phyloP scores from a whole-genome alignment of 768 basidiomycete species.

The Serendipita sp. region DNA sequence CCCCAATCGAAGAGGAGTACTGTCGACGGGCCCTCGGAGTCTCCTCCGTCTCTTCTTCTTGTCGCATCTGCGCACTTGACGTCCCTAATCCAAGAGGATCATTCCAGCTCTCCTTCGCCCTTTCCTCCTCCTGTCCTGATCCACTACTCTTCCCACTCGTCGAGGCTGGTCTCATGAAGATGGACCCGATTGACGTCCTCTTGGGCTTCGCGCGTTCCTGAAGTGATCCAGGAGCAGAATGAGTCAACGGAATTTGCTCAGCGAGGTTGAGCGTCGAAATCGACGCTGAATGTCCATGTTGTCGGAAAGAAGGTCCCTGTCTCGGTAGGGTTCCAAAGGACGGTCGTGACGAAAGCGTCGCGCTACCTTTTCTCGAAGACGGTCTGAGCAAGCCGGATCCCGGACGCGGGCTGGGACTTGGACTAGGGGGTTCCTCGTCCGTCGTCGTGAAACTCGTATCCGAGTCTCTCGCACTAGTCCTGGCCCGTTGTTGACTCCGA shows the following conservation, averaged over 20 bases:
- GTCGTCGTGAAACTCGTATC: slow-evolving; percentile 18
- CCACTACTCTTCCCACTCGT: no score
- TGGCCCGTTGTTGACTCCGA: background rate
- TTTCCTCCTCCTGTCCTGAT: no score
- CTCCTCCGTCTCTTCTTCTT: no score
- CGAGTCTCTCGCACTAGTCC: slow-evolving; percentile 24
- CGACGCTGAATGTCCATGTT: background rate
- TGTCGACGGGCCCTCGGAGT: no score
- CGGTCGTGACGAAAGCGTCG: background rate
- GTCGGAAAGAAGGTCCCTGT: no score
- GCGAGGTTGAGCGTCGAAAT: background rate
- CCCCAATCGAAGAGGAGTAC: no score
- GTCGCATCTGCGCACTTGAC: no score
- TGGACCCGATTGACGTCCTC: background rate
- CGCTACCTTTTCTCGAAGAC: background rate
- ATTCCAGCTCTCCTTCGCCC: no score
- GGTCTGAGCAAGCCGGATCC: background rate
- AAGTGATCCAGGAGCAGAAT: background rate
- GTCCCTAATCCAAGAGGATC: no score
- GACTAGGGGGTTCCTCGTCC: slow-evolving; percentile 12
- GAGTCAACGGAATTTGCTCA: background rate
- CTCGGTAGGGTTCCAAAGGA: no score
- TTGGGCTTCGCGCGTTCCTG: background rate
- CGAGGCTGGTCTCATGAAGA: background rate
- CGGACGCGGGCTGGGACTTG: background rate